phyloP scores from a whole-genome alignment of 2,329 filamentous ascomycete species.

The Daldinia sp. region DNA sequence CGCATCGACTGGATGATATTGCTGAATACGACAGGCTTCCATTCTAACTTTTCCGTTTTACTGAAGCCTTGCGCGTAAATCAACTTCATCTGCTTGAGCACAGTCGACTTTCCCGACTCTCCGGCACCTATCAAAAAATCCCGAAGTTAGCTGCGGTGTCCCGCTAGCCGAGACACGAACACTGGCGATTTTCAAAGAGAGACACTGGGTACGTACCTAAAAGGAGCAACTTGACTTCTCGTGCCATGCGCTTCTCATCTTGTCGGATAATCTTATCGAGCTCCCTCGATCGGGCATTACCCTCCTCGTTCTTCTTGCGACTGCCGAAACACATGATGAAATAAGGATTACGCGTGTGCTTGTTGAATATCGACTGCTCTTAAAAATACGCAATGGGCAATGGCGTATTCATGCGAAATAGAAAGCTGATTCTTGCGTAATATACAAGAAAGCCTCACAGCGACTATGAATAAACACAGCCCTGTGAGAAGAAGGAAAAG shows the following conservation, averaged over 20 bases:
- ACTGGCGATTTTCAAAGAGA: conserved; percentile 18
- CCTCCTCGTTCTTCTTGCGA: conserved; percentile 59
- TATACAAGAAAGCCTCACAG: conserved; percentile 14
- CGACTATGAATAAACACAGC: conserved; percentile 11
- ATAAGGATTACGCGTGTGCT: conserved; percentile 1
- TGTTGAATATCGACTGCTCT: neutral
- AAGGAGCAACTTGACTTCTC: conserved; percentile 92
- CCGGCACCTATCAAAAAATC: conserved; percentile 74
- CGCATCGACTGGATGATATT: conserved; percentile 94
- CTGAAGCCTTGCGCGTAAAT: conserved; percentile 95
- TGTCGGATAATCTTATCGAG: conserved; percentile 86
- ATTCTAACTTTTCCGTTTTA: conserved; percentile 88
- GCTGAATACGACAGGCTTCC: conserved; percentile 93
- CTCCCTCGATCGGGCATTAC: conserved; percentile 69
- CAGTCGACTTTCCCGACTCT: conserved; percentile 95
- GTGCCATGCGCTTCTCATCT: conserved; percentile 86
- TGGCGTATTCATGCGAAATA: conserved; percentile 21
- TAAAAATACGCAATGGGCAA: conserved; percentile 5
- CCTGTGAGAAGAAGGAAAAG: neutral
- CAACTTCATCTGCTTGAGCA: conserved; percentile 98
- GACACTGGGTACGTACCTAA: conserved; percentile 70
- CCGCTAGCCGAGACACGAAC: conserved; percentile 33
- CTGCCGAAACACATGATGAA: conserved; percentile 70
- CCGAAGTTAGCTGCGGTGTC: conserved; percentile 39
- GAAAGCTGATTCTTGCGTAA: conserved; percentile 8